A percentile compares a stretch with the other conserved stretches of the same genome.
phyloP scores from a whole-genome alignment of 306 rosid genomes.

The Malus orientalis region DNA sequence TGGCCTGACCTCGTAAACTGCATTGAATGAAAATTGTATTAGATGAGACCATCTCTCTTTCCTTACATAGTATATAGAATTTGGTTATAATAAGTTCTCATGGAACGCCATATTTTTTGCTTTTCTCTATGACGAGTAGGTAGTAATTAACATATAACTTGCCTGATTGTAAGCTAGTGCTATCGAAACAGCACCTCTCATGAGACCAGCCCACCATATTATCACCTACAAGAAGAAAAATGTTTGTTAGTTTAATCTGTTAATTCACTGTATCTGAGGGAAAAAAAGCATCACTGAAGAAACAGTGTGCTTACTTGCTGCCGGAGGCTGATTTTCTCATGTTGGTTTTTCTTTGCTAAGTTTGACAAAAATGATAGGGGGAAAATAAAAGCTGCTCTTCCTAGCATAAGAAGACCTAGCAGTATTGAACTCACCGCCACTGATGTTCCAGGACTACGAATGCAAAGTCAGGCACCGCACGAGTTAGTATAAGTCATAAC shows the following conservation, averaged over 20 bases:
- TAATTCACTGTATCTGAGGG: constrained; percentile 6
- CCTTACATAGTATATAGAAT: neutral
- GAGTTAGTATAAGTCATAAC: neutral
- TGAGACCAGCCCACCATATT: constrained; percentile 99
- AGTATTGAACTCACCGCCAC: constrained; percentile 72
- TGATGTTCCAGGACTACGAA: constrained; percentile 81
- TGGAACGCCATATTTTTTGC: neutral
- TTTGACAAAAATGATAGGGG: constrained; percentile 83
- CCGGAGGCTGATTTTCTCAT: constrained; percentile 48
- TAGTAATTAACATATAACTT: constrained; percentile 7
- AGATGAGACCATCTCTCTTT: neutral
- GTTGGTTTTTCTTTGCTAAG: constrained; percentile 44
- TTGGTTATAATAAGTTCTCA: neutral
- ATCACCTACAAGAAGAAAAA: constrained; percentile 41
- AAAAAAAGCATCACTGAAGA: neutral
- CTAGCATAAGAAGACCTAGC: constrained; percentile 60
- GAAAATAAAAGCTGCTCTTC: constrained; percentile 91
- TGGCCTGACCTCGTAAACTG: constrained; percentile 89
- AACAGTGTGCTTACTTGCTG: constrained; percentile 52
- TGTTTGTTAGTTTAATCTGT: constrained; percentile 8
- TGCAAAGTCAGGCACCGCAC: constrained; percentile 16
- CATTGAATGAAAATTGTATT: constrained; percentile 10
- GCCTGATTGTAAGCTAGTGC: constrained; percentile 99
- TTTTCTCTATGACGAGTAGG: neutral
- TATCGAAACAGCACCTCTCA: constrained; percentile 99